Base-by-base conservation (phyloP, 148 eudicot species). In the Spergularia marina region DNA sequence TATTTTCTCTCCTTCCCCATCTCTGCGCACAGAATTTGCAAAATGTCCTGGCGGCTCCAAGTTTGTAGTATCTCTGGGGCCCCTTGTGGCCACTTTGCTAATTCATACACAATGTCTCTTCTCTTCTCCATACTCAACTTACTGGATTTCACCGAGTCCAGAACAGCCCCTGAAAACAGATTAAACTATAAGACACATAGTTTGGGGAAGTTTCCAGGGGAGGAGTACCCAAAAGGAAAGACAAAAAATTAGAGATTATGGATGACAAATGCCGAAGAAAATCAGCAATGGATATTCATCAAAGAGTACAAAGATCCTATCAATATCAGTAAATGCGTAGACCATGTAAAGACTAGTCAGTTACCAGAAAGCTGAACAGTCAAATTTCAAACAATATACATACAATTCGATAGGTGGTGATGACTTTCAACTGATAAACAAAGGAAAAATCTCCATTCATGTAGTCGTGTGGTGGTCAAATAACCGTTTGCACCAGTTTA, bases 1-100 rank as follows among this genome's bases (percentile, higher is more conserved):
- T 89, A 93, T 75, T 93, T 93, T 74, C 98, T 83, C 84, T 93
- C 98, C 83, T 91, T 91, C 10, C 98, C 98, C 82, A 90, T 84
- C 84, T 93, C 98, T 17, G 85, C 82, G 78, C 92, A 91, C 69
- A 91, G 82, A 53, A 93, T 83, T 73, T 91, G 87, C 78, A 93
- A 77, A 61, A 93, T 87, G 52, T 93, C 98, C 54, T 89, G 94
- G 18, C 98, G 88, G 74, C 91, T 93, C 97, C 94, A 93, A 10
- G 97, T 74, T 53, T 83, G 89, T 17, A 93, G 87, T 77, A 87
- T 69, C 71, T 89, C 94, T 12, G 90, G 70, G 40, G 90, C 91
- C 63, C 88, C 90, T 55, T 91, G 84, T 11, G 97, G 72, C 90
- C 92, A 80, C 61, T 88, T 85, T 55, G 97, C 83, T 47, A 89